Evolutionary conservation across 495 filamentous ascomycete genomes (phyloP).

Genomic region (Xylaria intraflava): DNA sequence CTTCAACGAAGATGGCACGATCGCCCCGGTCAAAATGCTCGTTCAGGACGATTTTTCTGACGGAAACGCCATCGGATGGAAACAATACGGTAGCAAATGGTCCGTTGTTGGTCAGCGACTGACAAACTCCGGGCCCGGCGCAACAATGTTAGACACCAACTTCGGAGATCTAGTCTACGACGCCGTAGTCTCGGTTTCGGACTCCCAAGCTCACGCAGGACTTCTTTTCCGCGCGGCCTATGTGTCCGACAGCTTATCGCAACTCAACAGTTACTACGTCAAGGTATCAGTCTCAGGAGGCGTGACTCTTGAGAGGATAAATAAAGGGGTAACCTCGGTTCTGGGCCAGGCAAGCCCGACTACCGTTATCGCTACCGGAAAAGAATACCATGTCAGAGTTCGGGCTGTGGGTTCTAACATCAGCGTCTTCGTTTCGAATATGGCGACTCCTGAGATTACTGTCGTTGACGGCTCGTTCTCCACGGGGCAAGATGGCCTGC

Average conservation of each 20-base stretch:
- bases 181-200: slow-evolving; percentile 15
- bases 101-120: slow-evolving; percentile 16
- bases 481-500: slow-evolving; percentile 20
- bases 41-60: slow-evolving; percentile 32
- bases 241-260: neutral
- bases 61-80: slow-evolving; percentile 26
- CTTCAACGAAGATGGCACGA: slow-evolving; percentile 38
- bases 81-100: slow-evolving; percentile 13
- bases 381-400: slow-evolving; percentile 17
- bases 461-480: slow-evolving; percentile 14
- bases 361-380: neutral
- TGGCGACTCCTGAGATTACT: slow-evolving; percentile 9
- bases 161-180: slow-evolving; percentile 23
- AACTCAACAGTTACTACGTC: slow-evolving; percentile 14
- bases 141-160: slow-evolving; percentile 28
- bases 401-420: slow-evolving; percentile 16
- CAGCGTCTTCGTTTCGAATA: slow-evolving; percentile 20
- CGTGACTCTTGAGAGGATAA: slow-evolving; percentile 11
- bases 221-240: slow-evolving; percentile 22
- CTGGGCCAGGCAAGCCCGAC: slow-evolving; percentile 2
- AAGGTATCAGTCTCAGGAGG: slow-evolving; percentile 1
- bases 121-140: slow-evolving; percentile 5
- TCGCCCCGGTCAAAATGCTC: slow-evolving; percentile 37
- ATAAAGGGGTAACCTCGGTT: slow-evolving; percentile 10
- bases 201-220: slow-evolving; percentile 17